phyloP scores from a whole-genome alignment of 1,139 yeast genomes.

The Scheffersomyces segobiensis region DNA sequence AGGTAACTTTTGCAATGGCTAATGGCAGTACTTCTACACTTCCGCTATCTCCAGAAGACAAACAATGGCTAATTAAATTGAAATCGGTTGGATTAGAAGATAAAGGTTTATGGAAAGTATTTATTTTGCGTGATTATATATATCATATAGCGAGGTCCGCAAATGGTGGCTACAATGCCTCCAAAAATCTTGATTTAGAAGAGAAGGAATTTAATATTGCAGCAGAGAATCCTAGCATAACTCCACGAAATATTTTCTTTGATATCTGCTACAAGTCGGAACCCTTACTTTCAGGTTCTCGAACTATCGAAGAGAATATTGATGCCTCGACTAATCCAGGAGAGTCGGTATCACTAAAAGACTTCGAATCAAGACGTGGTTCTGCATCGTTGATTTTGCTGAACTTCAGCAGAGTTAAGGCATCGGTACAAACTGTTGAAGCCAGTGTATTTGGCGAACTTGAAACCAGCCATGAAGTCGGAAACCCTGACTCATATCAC shows the following conservation, averaged over 20 bases:
- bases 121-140: slow-evolving; percentile 66
- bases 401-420: slow-evolving; percentile 32
- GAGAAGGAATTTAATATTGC: slow-evolving; percentile 14
- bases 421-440: slow-evolving; percentile 58
- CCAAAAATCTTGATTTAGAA: slow-evolving; percentile 4
- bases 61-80: slow-evolving; percentile 70
- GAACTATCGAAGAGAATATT: slow-evolving; percentile 21
- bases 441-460: slow-evolving; percentile 67
- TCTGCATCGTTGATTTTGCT: slow-evolving; percentile 33
- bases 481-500: slow-evolving; percentile 1
- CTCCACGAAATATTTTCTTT: slow-evolving; percentile 68
- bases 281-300: slow-evolving; percentile 19
- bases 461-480: slow-evolving; percentile 29
- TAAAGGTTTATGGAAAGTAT: slow-evolving; percentile 81
- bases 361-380: slow-evolving; percentile 14
- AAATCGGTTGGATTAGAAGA: slow-evolving; percentile 70
- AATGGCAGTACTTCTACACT: slow-evolving; percentile 15
- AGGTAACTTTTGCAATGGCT: slow-evolving; percentile 13
- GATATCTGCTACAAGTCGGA: slow-evolving; percentile 57
- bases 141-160: slow-evolving; percentile 38
- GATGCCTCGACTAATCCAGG: slow-evolving; percentile 14
- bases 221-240: slow-evolving; percentile 13
- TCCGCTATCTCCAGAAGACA: slow-evolving; percentile 63
- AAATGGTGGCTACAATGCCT: background rate
- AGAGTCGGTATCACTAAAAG: slow-evolving; percentile 18